These are phyloP conservation scores for Cercospora sesami DNA, from an alignment of 2,329 filamentous ascomycete genomes.

Conservation along the genomic window DNA sequence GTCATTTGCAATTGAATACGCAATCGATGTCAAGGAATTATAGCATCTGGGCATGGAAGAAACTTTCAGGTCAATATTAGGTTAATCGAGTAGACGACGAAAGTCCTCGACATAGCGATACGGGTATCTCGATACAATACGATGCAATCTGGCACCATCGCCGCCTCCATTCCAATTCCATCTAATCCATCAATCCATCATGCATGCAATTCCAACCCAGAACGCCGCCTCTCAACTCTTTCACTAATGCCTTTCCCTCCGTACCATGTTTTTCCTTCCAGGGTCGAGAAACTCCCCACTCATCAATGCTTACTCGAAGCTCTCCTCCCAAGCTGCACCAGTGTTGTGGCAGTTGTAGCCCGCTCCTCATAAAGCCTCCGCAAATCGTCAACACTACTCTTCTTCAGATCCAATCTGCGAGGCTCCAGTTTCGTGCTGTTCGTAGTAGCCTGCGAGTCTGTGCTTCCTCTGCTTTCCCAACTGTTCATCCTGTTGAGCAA, in stretches of 20 bases:
- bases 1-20: too few species aligned
- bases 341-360: constrained; percentile 40
- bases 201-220: neutral
- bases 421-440: constrained; percentile 27
- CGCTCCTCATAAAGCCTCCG: constrained; percentile 52
- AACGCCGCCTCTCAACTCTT: neutral
- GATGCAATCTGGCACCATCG: neutral
- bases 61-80: too few species aligned
- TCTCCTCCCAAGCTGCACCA: constrained; percentile 24
- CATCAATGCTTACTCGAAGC: constrained; percentile 17
- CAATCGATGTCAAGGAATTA: too few species aligned
- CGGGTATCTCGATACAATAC: neutral
- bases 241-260: neutral
- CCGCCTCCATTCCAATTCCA: neutral
- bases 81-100: neutral
- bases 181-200: neutral
- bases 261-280: neutral
- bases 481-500: constrained; percentile 50
- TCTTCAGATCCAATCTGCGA: constrained; percentile 45
- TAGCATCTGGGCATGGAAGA: too few species aligned
- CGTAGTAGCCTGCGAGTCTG: neutral
- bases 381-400: constrained; percentile 51
- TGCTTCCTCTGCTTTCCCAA: constrained; percentile 38
- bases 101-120: neutral
- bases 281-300: too few species aligned